Base-by-base conservation (phyloP, 306 rosid genomes). In the Dicorynia guianensis region DNA sequence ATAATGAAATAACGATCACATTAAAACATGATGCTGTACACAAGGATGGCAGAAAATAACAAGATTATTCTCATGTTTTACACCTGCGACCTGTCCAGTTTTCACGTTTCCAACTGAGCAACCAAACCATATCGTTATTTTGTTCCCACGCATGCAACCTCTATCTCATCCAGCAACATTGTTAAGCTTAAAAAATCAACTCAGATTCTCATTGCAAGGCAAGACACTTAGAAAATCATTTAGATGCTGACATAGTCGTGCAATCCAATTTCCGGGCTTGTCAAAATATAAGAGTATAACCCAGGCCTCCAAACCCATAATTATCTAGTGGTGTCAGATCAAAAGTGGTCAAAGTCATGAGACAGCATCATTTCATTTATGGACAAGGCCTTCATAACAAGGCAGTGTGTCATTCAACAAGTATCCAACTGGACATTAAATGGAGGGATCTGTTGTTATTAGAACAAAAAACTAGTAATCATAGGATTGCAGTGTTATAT, bases 101-200 rank as follows among this genome's bases (percentile, higher is more conserved):
- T 54, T 39, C 36, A 49, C 46, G 44, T 62, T 63, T 63, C 34
- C 53, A 67, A 64, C 54, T 49, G 63, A n/a, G 72, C 49, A 13
- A 7, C 34, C 30, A 57, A 25, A 64, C 67, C 53, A 35, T 6
- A 54, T 1, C 2, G 2, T 1, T 48, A 61, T 0, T 72, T 42
- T 63, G 47, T 36, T 46, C 44, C 6, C 44, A 52, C 14, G 39
- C 5, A 20, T 54, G 71, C 64, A 63, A 56, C 17, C 47, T 15
- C n/a, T 57, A n/a, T 64, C 53, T 67, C 49, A n/a, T 53, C 56
- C 35, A 58, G 62, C 10, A 34, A 75, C 8, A 35, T 43, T 30
- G 69, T 12, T 39, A 64, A 77, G 47, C 65, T 44, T 17, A 43
- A 34, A 50, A 68, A 60, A 74, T 59, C 15, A 40, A 34, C 63